phyloP scores from a whole-genome alignment of 2,329 filamentous ascomycete species.

The Parastagonospora nodorum region DNA sequence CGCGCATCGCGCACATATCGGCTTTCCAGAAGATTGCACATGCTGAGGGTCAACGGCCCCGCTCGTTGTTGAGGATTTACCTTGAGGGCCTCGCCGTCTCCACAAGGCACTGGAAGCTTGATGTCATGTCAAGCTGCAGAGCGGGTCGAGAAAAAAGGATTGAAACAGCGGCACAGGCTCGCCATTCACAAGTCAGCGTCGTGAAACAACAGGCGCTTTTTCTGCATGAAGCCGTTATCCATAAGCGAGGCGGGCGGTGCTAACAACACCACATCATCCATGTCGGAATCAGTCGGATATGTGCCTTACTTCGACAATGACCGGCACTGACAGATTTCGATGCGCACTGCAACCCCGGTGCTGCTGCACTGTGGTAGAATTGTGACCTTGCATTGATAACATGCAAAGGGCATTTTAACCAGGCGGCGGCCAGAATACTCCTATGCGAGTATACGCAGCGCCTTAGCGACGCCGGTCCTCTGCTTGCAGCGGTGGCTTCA shows the following conservation, averaged over 20 bases:
- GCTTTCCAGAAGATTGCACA: no score
- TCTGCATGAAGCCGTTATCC: conserved; percentile 2
- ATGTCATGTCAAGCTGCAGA: not conserved
- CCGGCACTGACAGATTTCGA: conserved; percentile 8
- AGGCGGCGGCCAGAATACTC: no score
- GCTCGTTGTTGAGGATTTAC: not conserved
- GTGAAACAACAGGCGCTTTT: conserved; percentile 3
- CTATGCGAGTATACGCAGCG: no score
- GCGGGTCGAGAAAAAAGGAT: not conserved
- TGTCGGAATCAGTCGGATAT: not conserved
- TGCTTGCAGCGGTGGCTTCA: conserved; percentile 5
- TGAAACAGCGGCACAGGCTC: conserved; percentile 1
- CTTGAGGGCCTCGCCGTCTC: not conserved
- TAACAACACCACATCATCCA: not conserved
- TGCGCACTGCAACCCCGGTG: conserved; percentile 1
- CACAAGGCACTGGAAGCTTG: not conserved
- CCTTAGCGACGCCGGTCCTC: not conserved
- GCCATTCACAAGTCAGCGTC: not conserved
- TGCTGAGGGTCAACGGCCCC: not conserved
- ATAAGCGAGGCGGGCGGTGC: not conserved
- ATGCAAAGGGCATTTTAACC: not conserved
- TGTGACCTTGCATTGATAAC: conserved; percentile 4
- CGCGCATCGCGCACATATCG: no score
- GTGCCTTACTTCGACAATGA: conserved; percentile 10
- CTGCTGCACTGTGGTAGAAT: not conserved